Evolutionary conservation across 2,329 filamentous ascomycete genomes (phyloP), one percentile per base, ranked within the genome.

Genomic region (Fonsecaea monophora): DNA sequence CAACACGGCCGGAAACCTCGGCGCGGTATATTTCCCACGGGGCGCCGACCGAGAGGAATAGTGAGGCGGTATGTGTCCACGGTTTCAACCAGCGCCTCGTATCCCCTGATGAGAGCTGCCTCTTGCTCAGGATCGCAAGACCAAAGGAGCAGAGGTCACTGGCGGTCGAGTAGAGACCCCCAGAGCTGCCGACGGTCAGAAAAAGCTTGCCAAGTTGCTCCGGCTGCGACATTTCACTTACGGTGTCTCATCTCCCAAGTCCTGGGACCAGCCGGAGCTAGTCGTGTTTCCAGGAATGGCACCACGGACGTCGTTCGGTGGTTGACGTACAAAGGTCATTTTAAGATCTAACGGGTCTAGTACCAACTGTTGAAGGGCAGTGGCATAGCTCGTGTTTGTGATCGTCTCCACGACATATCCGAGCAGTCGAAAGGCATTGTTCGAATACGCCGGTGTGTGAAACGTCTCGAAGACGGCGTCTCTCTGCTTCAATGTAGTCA

Each of bases 21-120:
- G 74, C 70, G 35, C 80, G 79, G 30, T 78, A 74, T 56, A 84
- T 84, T 70, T 84, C 82, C 82, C 82, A 85, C 0, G 82, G 81
- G 5, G 76, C 77, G 7, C 82, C 83, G 37, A 84, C 74, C 32
- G 78, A 76, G 48, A 77, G 75, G 2, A 76, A 77, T 62, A 74
- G 73, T 2, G 75, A 77, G 0, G 78, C 78, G 1, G 79, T 82
- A 69, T 77, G 76, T 5, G 76, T 71, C 2, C 74, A 72, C 2
- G 79, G 82, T 68, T 84, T 82, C 67, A 84, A 76, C 83, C 82
- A 85, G 21, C 75, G 71, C 1, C 80, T 75, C 0, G 83, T 83
- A 54, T 78, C 67, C 6, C 71, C 70, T 0, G 78, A 73, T 0
- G 78, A 73, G 3, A 84, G 77, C 9, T 84, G 76, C n/a, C 77